Percentiles rank a stretch among this genome's conserved stretches.
Evolutionary conservation across 2,329 filamentous ascomycete species (phyloP).

Genomic region (Colletotrichum simmondsii): DNA sequence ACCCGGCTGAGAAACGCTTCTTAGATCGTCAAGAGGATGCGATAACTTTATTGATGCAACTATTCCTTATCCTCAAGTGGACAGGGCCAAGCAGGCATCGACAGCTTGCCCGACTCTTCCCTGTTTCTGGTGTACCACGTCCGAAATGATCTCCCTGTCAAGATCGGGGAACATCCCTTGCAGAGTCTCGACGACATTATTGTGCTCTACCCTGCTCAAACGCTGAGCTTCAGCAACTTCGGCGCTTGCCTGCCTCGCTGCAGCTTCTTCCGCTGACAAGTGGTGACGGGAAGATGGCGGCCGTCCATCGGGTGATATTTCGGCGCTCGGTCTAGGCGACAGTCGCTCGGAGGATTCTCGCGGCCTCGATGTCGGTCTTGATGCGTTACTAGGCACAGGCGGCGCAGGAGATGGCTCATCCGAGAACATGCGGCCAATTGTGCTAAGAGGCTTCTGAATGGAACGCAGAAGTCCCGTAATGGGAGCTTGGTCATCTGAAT

Average conservation of each 20-base stretch:
- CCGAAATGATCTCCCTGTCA: constrained; percentile 93
- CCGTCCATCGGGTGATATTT: constrained; percentile 31
- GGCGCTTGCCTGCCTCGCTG: constrained; percentile 88
- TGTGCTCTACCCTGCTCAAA: constrained; percentile 85
- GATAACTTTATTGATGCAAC: background rate
- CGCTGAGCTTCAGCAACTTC: constrained; percentile 89
- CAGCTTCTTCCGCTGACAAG: constrained; percentile 84
- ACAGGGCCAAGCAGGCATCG: constrained; percentile 83
- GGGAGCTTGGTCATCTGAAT: constrained; percentile 79
- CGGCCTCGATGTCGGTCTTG: constrained; percentile 51
- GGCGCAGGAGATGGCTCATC: constrained; percentile 61
- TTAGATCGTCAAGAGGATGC: background rate
- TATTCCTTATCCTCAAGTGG: constrained; percentile 44
- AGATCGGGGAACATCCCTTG: constrained; percentile 97
- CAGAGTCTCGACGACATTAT: constrained; percentile 91
- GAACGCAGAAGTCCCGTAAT: constrained; percentile 88
- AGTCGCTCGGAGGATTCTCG: constrained; percentile 47
- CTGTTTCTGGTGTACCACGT: constrained; percentile 95
- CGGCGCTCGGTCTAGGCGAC: constrained; percentile 45
- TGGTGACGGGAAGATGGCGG: constrained; percentile 41
- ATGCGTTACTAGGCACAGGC: constrained; percentile 43
- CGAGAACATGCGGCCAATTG: constrained; percentile 94
- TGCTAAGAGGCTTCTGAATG: constrained; percentile 90
- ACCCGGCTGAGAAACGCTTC: no score
- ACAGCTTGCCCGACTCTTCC: constrained; percentile 90